Conservation (phyloP, 192 early-diverging fungal species). For the Backusella tarrabulga region DNA sequence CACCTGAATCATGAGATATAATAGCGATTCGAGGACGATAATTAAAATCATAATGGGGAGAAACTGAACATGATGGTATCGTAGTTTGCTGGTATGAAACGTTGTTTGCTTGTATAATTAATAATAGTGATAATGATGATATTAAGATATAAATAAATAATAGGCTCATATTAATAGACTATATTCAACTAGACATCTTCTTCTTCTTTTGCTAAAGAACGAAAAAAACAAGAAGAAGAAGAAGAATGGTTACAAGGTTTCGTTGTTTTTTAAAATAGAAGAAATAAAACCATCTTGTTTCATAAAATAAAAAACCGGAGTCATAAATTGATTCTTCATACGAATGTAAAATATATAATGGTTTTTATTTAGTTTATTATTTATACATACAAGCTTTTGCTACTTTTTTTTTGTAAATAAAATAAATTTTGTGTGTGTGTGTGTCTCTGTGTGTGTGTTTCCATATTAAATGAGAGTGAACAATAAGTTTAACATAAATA, state of each 20-base stretch:
- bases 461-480: background rate
- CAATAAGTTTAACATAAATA: background rate
- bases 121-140: background rate
- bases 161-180: background rate
- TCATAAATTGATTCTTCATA: background rate
- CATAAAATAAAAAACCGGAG: background rate
- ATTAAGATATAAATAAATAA: background rate
- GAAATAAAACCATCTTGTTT: constrained; percentile 1
- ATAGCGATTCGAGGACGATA: constrained; percentile 17
- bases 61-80: background rate
- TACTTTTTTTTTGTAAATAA: background rate
- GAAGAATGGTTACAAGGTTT: background rate
- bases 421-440: background rate
- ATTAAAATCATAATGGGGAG: background rate
- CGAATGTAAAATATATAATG: background rate
- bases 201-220: background rate
- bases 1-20: constrained; percentile 16
- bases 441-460: background rate
- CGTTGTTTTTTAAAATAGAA: background rate
- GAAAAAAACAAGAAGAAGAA: background rate
- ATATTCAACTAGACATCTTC: background rate
- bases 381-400: background rate
- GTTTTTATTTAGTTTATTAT: background rate
- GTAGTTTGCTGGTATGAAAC: background rate
- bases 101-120: background rate